Evolutionary conservation across 2,329 filamentous ascomycete genomes (phyloP).

Genomic region (Berkeleyomyces basicola): DNA sequence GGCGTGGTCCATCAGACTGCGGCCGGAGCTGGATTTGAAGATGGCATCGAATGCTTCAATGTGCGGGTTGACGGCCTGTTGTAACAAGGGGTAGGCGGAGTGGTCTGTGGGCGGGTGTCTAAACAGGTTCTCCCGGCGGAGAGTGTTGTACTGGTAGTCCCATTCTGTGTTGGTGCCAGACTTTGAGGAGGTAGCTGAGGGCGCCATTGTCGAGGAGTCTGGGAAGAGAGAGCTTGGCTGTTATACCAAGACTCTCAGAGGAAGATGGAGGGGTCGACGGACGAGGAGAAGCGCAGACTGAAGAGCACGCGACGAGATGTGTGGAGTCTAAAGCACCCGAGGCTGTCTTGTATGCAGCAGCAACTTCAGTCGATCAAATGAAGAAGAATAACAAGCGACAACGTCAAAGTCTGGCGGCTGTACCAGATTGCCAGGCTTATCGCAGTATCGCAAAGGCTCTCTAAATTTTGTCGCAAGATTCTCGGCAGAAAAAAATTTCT

Average conservation of each 20-base stretch:
- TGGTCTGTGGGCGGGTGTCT: constrained; percentile 72
- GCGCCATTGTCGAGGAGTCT: constrained; percentile 7
- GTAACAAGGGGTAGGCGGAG: constrained; percentile 73
- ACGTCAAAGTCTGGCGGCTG: neutral
- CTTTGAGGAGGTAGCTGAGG: constrained; percentile 6
- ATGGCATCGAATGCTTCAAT: constrained; percentile 91
- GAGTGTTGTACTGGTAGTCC: constrained; percentile 72
- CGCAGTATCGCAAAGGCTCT: neutral
- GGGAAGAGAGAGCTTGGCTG: constrained; percentile 6
- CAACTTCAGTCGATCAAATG: neutral
- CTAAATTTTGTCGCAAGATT: neutral
- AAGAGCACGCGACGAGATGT: neutral
- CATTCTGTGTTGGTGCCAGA: constrained; percentile 49
- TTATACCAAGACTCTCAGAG: constrained; percentile 1
- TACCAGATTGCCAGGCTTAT: constrained; percentile 3
- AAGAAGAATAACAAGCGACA: neutral
- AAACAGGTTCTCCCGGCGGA: constrained; percentile 78
- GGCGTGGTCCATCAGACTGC: constrained; percentile 46
- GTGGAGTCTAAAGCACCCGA: neutral
- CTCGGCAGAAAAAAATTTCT: constrained; percentile 12
- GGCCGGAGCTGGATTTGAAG: constrained; percentile 29
- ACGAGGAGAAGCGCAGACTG: neutral
- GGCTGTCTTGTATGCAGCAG: neutral
- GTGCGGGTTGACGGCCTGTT: constrained; percentile 76
- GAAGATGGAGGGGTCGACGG: neutral